Percentiles rank a stretch among this genome's conserved stretches.
phyloP scores from a whole-genome alignment of 108 stramenopile species.

The Pseudonitzschia delicatissima region DNA sequence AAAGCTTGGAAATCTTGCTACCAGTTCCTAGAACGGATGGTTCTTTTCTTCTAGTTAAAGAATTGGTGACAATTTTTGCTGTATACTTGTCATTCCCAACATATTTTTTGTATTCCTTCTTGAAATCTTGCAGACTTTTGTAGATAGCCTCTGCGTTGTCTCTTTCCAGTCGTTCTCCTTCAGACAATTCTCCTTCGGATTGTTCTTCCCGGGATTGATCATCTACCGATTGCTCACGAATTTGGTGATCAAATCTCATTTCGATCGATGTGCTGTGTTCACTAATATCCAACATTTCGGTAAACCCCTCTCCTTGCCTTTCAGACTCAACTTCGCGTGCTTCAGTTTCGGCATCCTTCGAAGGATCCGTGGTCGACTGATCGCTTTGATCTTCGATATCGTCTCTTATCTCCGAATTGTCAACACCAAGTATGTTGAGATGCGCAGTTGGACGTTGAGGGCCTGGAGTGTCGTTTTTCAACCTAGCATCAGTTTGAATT shows the following conservation, averaged over 20 bases:
- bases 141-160: neutral
- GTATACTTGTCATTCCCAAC: too few relatives aligned
- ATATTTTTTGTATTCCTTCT: neutral
- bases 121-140: neutral
- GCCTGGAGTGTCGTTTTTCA: too few relatives aligned
- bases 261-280: conserved; percentile 1
- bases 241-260: neutral
- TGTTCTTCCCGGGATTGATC: neutral
- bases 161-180: neutral
- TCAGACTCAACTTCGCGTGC: neutral
- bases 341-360: neutral
- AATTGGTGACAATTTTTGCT: too few relatives aligned
- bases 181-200: neutral
- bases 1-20: too few relatives aligned
- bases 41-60: too few relatives aligned
- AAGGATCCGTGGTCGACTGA: neutral
- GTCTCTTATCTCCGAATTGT: too few relatives aligned
- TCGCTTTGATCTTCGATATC: too few relatives aligned
- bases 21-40: too few relatives aligned
- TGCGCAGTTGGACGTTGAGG: too few relatives aligned
- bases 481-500: too few relatives aligned
- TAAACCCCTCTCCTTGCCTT: neutral
- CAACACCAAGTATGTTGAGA: too few relatives aligned
- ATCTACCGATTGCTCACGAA: too few relatives aligned
- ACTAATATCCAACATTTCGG: conserved; percentile 2